phyloP scores from a whole-genome alignment of 2,329 filamentous ascomycete genomes.

The Knufia fluminis region DNA sequence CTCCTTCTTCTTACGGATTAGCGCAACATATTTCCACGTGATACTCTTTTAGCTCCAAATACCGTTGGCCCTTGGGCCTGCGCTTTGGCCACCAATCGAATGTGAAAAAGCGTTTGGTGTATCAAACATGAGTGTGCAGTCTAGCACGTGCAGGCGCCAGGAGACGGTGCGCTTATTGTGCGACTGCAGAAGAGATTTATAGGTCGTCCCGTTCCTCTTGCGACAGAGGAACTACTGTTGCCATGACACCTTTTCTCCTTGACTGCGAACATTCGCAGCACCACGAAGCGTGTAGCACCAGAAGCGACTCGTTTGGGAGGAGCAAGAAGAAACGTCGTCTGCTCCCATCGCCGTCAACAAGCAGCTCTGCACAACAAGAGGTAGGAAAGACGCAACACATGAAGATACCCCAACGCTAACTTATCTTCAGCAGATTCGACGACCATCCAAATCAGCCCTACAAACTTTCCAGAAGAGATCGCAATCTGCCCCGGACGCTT shows the following conservation, averaged over 20 bases:
- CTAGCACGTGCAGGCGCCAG: constrained; percentile 1
- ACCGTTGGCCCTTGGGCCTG: neutral
- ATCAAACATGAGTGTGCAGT: constrained; percentile 1
- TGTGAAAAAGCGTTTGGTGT: neutral
- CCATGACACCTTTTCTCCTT: constrained; percentile 1
- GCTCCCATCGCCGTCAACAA: constrained; percentile 3
- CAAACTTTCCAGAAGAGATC: constrained; percentile 3
- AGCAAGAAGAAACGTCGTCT: constrained; percentile 4
- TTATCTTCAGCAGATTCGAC: neutral
- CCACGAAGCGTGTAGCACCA: constrained; percentile 1
- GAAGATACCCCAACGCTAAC: constrained; percentile 3
- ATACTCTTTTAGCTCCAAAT: neutral
- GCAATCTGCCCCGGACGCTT: constrained; percentile 2
- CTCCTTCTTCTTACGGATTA: neutral
- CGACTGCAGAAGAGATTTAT: constrained; percentile 1
- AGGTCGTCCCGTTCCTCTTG: neutral
- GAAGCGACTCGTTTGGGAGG: constrained; percentile 4
- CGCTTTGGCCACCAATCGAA: constrained; percentile 1
- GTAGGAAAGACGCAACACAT: neutral
- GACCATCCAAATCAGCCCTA: neutral
- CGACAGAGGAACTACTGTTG: neutral
- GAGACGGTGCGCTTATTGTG: neutral
- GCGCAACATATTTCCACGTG: constrained; percentile 1
- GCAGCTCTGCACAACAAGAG: constrained; percentile 7
- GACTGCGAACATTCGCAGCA: constrained; percentile 3